A percentile compares a stretch with the other conserved stretches of the same genome.
Evolutionary conservation across 2,329 filamentous ascomycete genomes (phyloP).

Genomic region (Aspergillus novoparasiticus): DNA sequence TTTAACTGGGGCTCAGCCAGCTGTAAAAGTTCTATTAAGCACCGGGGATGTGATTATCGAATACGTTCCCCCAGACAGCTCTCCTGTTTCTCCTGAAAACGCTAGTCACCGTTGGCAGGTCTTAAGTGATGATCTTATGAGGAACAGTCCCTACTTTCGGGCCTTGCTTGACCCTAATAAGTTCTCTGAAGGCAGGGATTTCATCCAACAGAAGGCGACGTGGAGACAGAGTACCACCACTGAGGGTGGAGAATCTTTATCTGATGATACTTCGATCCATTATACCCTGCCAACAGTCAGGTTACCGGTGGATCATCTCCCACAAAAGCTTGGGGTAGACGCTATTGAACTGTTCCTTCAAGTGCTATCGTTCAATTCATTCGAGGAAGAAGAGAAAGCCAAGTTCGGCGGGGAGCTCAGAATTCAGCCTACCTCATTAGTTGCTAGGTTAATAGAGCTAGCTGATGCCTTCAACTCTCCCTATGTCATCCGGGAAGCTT

Average conservation of each 20-base stretch:
- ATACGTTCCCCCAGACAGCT: slow-evolving; percentile 24
- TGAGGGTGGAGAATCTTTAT: background rate
- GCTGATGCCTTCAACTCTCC: slow-evolving; percentile 40
- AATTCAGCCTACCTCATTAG: slow-evolving; percentile 30
- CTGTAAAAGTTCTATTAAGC: slow-evolving; percentile 26
- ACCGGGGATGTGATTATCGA: slow-evolving; percentile 42
- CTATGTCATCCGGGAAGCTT: slow-evolving; percentile 22
- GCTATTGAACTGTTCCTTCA: slow-evolving; percentile 38
- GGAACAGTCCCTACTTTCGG: slow-evolving; percentile 43
- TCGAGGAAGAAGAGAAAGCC: slow-evolving; percentile 21
- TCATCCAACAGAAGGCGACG: slow-evolving; percentile 32
- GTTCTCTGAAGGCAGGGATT: slow-evolving; percentile 42
- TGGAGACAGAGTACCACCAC: background rate
- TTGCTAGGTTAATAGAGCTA: slow-evolving; percentile 36
- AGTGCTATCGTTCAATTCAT: slow-evolving; percentile 31
- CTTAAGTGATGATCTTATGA: slow-evolving; percentile 33
- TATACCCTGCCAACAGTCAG: slow-evolving; percentile 29
- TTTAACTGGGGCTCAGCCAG: background rate
- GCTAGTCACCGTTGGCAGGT: slow-evolving; percentile 36
- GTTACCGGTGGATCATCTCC: slow-evolving; percentile 30
- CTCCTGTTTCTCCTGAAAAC: slow-evolving; percentile 7
- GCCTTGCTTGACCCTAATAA: slow-evolving; percentile 45
- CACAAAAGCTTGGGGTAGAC: slow-evolving; percentile 32
- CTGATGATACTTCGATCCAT: slow-evolving; percentile 1
- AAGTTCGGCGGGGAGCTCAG: slow-evolving; percentile 30